Conservation (phyloP, 2,329 filamentous ascomycete genomes). For the Endoconidiophora laricicola region DNA sequence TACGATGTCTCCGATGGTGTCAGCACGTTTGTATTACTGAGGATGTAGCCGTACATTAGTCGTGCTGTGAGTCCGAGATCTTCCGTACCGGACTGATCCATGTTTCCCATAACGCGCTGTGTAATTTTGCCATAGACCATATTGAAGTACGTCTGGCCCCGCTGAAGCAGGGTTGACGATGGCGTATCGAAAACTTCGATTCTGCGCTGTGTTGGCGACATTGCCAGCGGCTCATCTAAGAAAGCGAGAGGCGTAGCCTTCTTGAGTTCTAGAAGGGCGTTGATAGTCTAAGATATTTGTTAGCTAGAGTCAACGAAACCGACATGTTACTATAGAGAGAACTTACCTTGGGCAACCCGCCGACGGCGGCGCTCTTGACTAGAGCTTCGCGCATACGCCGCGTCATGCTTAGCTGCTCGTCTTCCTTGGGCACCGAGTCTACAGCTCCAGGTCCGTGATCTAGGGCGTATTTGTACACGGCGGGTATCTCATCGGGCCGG, state of each 20-base stretch:
- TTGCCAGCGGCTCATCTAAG: constrained; percentile 22
- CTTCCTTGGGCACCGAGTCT: constrained; percentile 17
- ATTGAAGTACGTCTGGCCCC: constrained; percentile 31
- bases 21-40: constrained; percentile 31
- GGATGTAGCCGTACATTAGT: constrained; percentile 31
- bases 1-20: constrained; percentile 31
- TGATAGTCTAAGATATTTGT: constrained; percentile 24
- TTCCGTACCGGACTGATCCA: constrained; percentile 32
- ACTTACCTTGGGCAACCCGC: constrained; percentile 32
- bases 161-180: constrained; percentile 22
- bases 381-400: constrained; percentile 32
- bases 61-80: constrained; percentile 31
- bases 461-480: constrained; percentile 28
- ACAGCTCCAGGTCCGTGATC: constrained; percentile 16
- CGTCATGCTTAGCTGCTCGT: constrained; percentile 27
- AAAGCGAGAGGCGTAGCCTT: constrained; percentile 25
- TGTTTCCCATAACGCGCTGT: constrained; percentile 28
- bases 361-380: constrained; percentile 30
- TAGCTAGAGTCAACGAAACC: background rate
- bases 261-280: constrained; percentile 29
- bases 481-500: constrained; percentile 30
- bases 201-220: constrained; percentile 24
- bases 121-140: constrained; percentile 33
- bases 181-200: constrained; percentile 24
- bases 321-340: background rate